phyloP scores from a whole-genome alignment of 495 filamentous ascomycete species.

The Neurospora hispaniola region DNA sequence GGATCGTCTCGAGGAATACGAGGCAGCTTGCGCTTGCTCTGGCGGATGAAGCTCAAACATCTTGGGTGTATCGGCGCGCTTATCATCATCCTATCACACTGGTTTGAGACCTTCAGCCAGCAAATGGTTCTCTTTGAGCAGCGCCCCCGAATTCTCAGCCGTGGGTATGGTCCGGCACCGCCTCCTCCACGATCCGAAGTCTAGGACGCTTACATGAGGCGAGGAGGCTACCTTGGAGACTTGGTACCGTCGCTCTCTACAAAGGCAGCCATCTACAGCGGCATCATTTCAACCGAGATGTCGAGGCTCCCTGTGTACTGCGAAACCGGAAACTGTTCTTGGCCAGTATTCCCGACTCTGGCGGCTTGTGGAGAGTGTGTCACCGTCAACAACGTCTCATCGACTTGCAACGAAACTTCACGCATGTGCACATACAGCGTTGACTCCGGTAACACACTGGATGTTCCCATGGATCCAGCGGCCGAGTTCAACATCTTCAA shows the following conservation, averaged over 20 bases:
- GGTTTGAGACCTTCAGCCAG: conserved; percentile 29
- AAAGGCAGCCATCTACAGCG: conserved; percentile 28
- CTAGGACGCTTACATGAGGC: conserved; percentile 18
- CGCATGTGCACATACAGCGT: conserved; percentile 23
- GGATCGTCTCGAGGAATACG: conserved; percentile 25
- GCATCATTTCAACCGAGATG: conserved; percentile 23
- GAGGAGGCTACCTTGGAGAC: conserved; percentile 14
- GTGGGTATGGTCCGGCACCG: conserved; percentile 6
- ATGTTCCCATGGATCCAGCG: neutral
- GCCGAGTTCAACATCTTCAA: conserved; percentile 16
- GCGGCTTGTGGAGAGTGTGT: conserved; percentile 24
- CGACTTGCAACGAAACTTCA: conserved; percentile 12
- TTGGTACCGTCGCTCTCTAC: conserved; percentile 21
- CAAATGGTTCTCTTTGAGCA: conserved; percentile 29
- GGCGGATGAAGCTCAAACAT: conserved; percentile 26
- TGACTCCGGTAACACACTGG: conserved; percentile 18
- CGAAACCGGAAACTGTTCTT: conserved; percentile 23
- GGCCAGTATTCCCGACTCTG: conserved; percentile 27
- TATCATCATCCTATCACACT: conserved; percentile 23
- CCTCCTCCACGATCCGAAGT: conserved; percentile 19
- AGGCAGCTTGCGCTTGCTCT: conserved; percentile 23
- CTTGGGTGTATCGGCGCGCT: conserved; percentile 26
- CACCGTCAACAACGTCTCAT: conserved; percentile 8
- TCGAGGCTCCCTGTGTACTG: conserved; percentile 15
- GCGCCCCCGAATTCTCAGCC: conserved; percentile 7